Evolutionary conservation across 1,139 yeast genomes (phyloP).

Genomic region (Blastobotrys arbuscula): DNA sequence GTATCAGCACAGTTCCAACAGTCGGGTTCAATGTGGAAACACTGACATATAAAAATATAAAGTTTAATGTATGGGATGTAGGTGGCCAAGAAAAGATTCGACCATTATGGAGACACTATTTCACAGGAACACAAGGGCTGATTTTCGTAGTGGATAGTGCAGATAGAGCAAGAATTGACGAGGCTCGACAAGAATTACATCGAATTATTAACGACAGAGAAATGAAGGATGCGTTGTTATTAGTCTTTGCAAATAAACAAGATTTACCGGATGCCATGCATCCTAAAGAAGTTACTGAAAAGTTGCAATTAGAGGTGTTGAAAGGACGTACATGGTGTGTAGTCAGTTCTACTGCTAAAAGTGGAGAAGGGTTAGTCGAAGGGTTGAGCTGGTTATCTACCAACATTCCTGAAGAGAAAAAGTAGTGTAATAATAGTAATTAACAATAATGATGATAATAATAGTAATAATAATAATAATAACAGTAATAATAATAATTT

Average conservation of each 20-base stretch:
- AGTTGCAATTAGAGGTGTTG: conserved; percentile 74
- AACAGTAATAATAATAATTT: too few relatives aligned
- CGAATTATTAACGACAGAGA: conserved; percentile 76
- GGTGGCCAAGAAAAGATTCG: conserved; percentile 92
- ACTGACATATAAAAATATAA: conserved; percentile 77
- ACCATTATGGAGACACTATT: conserved; percentile 92
- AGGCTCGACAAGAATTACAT: conserved; percentile 70
- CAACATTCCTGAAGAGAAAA: conserved; percentile 45
- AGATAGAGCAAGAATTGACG: conserved; percentile 65
- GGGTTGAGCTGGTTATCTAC: conserved; percentile 83
- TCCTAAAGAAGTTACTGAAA: conserved; percentile 84
- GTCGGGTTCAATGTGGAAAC: conserved; percentile 95
- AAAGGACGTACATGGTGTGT: conserved; percentile 90
- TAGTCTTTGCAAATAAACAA: conserved; percentile 89
- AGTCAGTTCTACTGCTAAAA: conserved; percentile 83
- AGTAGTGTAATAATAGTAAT: too few relatives aligned
- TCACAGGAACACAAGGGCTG: conserved; percentile 90
- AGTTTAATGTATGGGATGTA: conserved; percentile 95
- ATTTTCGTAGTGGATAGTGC: conserved; percentile 86
- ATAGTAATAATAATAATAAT: background rate
- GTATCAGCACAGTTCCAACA: conserved; percentile 82
- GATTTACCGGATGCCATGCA: conserved; percentile 86
- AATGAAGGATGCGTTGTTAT: conserved; percentile 68
- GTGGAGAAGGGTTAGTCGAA: conserved; percentile 88
- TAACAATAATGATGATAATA: background rate